Evolutionary conservation across 306 rosid genomes (phyloP).

Genomic region (Elaeagnus macrophylla): DNA sequence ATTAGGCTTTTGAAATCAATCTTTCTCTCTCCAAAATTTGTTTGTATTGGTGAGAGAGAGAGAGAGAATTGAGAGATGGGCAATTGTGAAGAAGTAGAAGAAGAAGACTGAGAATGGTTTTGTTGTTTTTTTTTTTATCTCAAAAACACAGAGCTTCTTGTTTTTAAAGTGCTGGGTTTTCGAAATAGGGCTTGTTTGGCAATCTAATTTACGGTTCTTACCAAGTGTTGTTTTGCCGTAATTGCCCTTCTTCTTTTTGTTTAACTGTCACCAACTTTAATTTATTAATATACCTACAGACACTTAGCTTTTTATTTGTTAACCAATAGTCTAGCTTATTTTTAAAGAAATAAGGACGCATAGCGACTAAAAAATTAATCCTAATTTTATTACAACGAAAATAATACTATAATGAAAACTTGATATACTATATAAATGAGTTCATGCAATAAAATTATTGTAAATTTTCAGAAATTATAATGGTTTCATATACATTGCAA

Average conservation of each 20-base stretch:
- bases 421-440: too few species aligned
- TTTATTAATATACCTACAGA: too few species aligned
- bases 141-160: background rate
- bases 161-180: slow-evolving; percentile 6
- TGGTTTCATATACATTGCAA: too few species aligned
- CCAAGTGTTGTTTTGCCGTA: background rate
- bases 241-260: background rate
- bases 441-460: too few species aligned
- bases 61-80: background rate
- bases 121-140: background rate
- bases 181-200: slow-evolving; percentile 11
- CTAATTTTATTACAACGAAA: too few species aligned
- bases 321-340: background rate
- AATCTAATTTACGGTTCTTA: slow-evolving; percentile 11
- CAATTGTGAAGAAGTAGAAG: background rate
- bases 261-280: background rate
- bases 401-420: too few species aligned
- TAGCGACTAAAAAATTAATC: too few species aligned
- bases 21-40: slow-evolving; percentile 10
- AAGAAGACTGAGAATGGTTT: background rate
- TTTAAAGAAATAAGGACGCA: too few species aligned
- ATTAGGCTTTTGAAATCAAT: background rate
- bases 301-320: background rate
- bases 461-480: too few species aligned
- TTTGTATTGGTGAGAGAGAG: slow-evolving; percentile 5